Conservation (phyloP, 2,329 filamentous ascomycete genomes). For the Didymella exigua region DNA sequence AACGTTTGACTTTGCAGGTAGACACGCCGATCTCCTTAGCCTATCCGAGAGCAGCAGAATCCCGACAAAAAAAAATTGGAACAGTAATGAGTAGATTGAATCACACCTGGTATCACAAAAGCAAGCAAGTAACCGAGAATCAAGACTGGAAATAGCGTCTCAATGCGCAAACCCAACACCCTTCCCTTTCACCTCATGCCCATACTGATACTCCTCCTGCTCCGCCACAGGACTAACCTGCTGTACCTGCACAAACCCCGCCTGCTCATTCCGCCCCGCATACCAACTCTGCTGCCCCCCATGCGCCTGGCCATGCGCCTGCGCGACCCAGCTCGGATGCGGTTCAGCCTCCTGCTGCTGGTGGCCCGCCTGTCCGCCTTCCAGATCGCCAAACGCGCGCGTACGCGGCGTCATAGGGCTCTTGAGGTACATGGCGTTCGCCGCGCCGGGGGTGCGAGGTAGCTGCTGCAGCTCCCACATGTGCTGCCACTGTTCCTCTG, state of each 20-base stretch:
- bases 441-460: slow-evolving; percentile 42
- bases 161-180: slow-evolving; percentile 20
- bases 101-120: slow-evolving; percentile 19
- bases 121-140: not conserved
- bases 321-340: slow-evolving; percentile 12
- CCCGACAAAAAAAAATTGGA: not conserved
- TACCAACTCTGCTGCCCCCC: slow-evolving; percentile 5
- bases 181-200: slow-evolving; percentile 29
- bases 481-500: slow-evolving; percentile 50
- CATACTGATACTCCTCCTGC: slow-evolving; percentile 30
- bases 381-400: slow-evolving; percentile 39
- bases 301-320: slow-evolving; percentile 8
- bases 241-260: slow-evolving; percentile 19
- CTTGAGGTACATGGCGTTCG: slow-evolving; percentile 30
- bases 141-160: not conserved
- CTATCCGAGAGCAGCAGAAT: not conserved
- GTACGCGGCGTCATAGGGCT: slow-evolving; percentile 44
- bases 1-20: not conserved
- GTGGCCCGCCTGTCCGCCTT: slow-evolving; percentile 15
- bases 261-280: slow-evolving; percentile 18
- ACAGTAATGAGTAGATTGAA: slow-evolving; percentile 13
- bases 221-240: slow-evolving; percentile 27
- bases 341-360: not conserved
- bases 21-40: not conserved
- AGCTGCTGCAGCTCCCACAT: slow-evolving; percentile 51